Conservation (phyloP, 768 basidiomycete species). For the Hericium rajendrae region DNA sequence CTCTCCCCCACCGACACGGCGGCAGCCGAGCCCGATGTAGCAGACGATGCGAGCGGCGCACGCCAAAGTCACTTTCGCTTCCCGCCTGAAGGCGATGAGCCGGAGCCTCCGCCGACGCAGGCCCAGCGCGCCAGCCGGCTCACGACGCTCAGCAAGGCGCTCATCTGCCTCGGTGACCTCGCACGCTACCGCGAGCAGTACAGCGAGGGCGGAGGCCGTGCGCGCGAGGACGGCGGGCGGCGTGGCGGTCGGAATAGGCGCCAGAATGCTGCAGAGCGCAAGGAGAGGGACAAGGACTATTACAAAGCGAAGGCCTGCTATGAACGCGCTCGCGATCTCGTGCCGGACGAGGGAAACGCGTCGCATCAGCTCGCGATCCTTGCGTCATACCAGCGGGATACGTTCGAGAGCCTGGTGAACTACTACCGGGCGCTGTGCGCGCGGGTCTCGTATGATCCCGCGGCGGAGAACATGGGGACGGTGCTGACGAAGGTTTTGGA, state of each 20-base stretch:
- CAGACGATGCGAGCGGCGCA: slow-evolving; percentile 22
- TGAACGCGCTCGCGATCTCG: slow-evolving; percentile 70
- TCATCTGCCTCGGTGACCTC: slow-evolving; percentile 91
- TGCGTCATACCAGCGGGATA: slow-evolving; percentile 73
- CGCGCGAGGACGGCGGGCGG: slow-evolving; percentile 53
- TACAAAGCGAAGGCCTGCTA: slow-evolving; percentile 73
- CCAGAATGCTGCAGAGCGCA: slow-evolving; percentile 23
- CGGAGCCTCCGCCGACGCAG: slow-evolving; percentile 26
- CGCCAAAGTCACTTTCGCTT: slow-evolving; percentile 53
- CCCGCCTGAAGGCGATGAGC: slow-evolving; percentile 41
- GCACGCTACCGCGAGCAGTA: slow-evolving; percentile 90
- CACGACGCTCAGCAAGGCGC: slow-evolving; percentile 74
- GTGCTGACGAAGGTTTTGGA: slow-evolving; percentile 61
- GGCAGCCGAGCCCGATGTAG: slow-evolving; percentile 11
- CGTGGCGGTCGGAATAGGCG: slow-evolving; percentile 37
- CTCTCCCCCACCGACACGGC: slow-evolving; percentile 25
- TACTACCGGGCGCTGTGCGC: slow-evolving; percentile 92
- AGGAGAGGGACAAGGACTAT: slow-evolving; percentile 51
- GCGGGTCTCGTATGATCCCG: slow-evolving; percentile 76
- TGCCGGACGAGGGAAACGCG: slow-evolving; percentile 87
- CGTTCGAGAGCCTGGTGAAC: slow-evolving; percentile 71
- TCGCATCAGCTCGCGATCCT: slow-evolving; percentile 96
- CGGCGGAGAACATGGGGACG: slow-evolving; percentile 73
- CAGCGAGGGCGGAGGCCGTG: slow-evolving; percentile 60
- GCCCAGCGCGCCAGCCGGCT: slow-evolving; percentile 55